Evolutionary conservation across 495 filamentous ascomycete species (phyloP).

Genomic region (Cercophora sp.): DNA sequence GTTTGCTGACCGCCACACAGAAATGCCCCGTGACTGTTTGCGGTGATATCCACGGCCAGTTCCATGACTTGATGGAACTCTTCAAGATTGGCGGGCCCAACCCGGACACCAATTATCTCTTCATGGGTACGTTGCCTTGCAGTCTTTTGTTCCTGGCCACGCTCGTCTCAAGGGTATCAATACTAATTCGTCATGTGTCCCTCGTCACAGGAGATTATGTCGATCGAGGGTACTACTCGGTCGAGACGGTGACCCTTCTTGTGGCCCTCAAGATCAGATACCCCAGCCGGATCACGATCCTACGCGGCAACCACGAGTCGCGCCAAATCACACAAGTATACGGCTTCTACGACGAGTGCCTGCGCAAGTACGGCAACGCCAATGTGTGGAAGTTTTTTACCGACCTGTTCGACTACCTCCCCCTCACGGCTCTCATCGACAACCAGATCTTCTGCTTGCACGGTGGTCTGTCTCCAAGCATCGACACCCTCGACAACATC

Average conservation of each 20-base stretch:
- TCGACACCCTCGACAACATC: slow-evolving; percentile 98
- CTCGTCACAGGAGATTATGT: slow-evolving; percentile 76
- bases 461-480: slow-evolving; percentile 90
- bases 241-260: slow-evolving; percentile 91
- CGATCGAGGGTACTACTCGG: slow-evolving; percentile 94
- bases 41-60: slow-evolving; percentile 91
- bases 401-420: slow-evolving; percentile 97
- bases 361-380: slow-evolving; percentile 96
- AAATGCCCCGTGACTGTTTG: slow-evolving; percentile 94
- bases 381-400: slow-evolving; percentile 99
- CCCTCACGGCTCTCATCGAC: slow-evolving; percentile 96
- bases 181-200: too few relatives aligned
- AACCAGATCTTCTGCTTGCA: slow-evolving; percentile 99
- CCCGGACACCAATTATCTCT: slow-evolving; percentile 91
- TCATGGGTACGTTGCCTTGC: slow-evolving; percentile 68
- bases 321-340: slow-evolving; percentile 97
- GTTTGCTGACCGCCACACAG: slow-evolving; percentile 39
- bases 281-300: slow-evolving; percentile 92
- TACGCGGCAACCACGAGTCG: slow-evolving; percentile 95
- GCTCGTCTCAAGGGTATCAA: too few relatives aligned
- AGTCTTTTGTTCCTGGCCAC: not conserved
- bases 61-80: slow-evolving; percentile 91
- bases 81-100: slow-evolving; percentile 91
- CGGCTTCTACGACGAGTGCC: slow-evolving; percentile 96
- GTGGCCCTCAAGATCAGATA: slow-evolving; percentile 96